These are phyloP conservation scores for Quambalaria eucalypti DNA, from an alignment of 1,284 basidiomycete species.

Conservation along the genomic window DNA sequence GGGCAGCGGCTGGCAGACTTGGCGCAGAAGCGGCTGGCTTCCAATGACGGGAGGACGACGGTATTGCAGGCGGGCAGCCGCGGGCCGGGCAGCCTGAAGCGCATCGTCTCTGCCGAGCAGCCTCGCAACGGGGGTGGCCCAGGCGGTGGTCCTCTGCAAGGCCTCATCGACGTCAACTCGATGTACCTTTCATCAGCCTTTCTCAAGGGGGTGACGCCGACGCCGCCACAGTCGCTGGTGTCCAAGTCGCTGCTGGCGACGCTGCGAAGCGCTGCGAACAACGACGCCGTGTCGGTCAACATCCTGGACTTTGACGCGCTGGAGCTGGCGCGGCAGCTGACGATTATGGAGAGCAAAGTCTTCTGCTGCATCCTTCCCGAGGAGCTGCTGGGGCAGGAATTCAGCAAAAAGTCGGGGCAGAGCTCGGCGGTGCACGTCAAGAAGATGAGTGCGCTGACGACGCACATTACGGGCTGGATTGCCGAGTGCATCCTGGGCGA, in stretches of 20 bases:
- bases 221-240: slow-evolving; percentile 61
- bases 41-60: slow-evolving; percentile 20
- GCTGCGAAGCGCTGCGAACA: slow-evolving; percentile 50
- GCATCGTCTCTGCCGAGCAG: slow-evolving; percentile 43
- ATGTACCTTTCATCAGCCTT: slow-evolving; percentile 32
- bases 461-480: slow-evolving; percentile 51
- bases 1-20: slow-evolving; percentile 65
- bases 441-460: slow-evolving; percentile 49
- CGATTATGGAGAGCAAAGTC: slow-evolving; percentile 44
- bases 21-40: slow-evolving; percentile 52
- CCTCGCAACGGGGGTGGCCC: too few species aligned
- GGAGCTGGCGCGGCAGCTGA: slow-evolving; percentile 56
- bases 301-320: slow-evolving; percentile 78
- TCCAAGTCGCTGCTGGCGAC: slow-evolving; percentile 62
- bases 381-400: slow-evolving; percentile 48
- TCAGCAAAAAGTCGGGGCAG: slow-evolving; percentile 29
- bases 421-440: slow-evolving; percentile 39
- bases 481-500: slow-evolving; percentile 49
- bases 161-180: slow-evolving; percentile 21
- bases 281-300: slow-evolving; percentile 50
- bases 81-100: slow-evolving; percentile 28
- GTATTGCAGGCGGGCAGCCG: slow-evolving; percentile 7
- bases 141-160: slow-evolving; percentile 7
- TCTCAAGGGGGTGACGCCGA: slow-evolving; percentile 5
- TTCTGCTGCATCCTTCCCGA: slow-evolving; percentile 46